phyloP scores from a whole-genome alignment of 75 land plant genomes.

The Pinus albicaulis region DNA sequence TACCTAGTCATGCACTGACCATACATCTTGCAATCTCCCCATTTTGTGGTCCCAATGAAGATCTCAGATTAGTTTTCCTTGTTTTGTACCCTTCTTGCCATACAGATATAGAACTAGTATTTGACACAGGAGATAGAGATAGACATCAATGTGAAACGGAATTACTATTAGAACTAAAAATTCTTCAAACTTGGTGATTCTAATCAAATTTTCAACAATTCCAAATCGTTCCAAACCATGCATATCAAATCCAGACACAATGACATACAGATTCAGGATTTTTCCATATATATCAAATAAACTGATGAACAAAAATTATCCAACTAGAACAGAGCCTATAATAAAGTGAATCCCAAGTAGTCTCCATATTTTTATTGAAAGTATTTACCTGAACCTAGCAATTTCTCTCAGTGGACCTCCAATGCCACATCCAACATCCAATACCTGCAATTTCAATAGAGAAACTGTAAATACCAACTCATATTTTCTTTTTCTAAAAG shows the following conservation, averaged over 20 bases:
- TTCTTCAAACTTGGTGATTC: background rate
- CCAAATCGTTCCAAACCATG: background rate
- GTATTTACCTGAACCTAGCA: constrained; percentile 77
- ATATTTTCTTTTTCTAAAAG: background rate
- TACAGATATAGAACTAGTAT: too few relatives aligned
- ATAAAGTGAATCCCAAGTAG: background rate
- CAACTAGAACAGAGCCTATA: background rate
- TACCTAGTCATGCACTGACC: too few relatives aligned
- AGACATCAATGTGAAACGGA: too few relatives aligned
- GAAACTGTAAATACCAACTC: background rate
- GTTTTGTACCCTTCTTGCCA: too few relatives aligned
- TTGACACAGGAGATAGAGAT: too few relatives aligned
- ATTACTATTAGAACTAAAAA: background rate
- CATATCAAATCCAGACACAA: background rate
- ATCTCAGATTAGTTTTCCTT: too few relatives aligned
- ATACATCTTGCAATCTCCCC: too few relatives aligned
- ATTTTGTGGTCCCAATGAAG: too few relatives aligned
- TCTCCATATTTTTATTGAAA: background rate
- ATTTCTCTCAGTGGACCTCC: constrained; percentile 96
- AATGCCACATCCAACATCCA: constrained; percentile 99
- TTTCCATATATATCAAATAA: background rate
- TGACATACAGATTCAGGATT: background rate
- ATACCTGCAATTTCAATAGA: constrained; percentile 46
- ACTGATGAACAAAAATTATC: background rate
- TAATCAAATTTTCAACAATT: background rate